Conservation (phyloP, 257 asterid genomes). For the Salvia hispanica region DNA sequence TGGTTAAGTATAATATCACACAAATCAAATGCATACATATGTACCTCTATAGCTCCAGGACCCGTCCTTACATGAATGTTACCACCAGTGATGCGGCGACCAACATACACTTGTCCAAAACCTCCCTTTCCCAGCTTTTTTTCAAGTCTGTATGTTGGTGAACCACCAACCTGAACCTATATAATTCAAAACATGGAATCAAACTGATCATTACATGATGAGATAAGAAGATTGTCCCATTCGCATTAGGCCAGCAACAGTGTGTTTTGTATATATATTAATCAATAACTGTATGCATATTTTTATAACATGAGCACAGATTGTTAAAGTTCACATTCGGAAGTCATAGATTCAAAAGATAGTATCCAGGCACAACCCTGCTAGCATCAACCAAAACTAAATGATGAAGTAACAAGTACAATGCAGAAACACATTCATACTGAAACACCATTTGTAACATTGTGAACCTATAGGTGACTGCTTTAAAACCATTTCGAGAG, state of each 20-base stretch:
- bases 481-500: slow-evolving; percentile 4
- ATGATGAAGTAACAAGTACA: slow-evolving; percentile 4
- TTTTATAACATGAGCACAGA: no score
- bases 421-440: neutral
- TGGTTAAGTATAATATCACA: neutral
- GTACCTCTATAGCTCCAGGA: slow-evolving; percentile 65
- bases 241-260: neutral
- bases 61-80: slow-evolving; percentile 53
- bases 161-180: slow-evolving; percentile 90
- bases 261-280: neutral
- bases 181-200: slow-evolving; percentile 12
- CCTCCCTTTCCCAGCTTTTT: slow-evolving; percentile 93
- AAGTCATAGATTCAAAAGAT: neutral
- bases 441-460: neutral
- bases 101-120: slow-evolving; percentile 89
- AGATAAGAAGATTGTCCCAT: slow-evolving; percentile 15
- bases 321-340: neutral
- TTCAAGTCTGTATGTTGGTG: slow-evolving; percentile 64
- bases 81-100: slow-evolving; percentile 67
- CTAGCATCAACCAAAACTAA: neutral
- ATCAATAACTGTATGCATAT: neutral
- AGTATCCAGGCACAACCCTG: neutral
- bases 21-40: slow-evolving; percentile 11
- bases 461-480: neutral
- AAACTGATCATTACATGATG: slow-evolving; percentile 1